Percentiles rank a stretch among this genome's conserved stretches.
Evolutionary conservation across 2,329 filamentous ascomycete species (phyloP).

Genomic region (Trichoderma asperellum): DNA sequence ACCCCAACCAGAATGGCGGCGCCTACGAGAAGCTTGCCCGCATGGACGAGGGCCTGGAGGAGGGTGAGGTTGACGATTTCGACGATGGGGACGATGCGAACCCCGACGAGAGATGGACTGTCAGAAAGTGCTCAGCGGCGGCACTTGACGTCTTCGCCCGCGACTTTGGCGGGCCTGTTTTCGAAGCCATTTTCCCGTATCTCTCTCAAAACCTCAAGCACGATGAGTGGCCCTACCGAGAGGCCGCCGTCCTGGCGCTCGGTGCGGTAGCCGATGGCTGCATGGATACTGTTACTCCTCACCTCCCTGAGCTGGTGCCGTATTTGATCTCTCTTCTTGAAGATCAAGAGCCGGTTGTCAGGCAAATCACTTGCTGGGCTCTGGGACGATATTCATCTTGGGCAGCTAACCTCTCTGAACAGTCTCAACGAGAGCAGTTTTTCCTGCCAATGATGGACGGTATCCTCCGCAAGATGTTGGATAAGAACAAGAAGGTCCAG

Average conservation of each 20-base stretch:
- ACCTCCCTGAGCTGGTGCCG: constrained; percentile 86
- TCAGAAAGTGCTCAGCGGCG: constrained; percentile 95
- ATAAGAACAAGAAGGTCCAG: constrained; percentile 96
- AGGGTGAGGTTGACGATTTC: constrained; percentile 82
- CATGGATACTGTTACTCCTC: constrained; percentile 84
- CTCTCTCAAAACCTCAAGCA: constrained; percentile 88
- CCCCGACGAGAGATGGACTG: constrained; percentile 90
- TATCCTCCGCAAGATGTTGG: constrained; percentile 90
- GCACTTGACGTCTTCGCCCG: constrained; percentile 92
- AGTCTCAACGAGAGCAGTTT: constrained; percentile 70
- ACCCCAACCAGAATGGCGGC: constrained; percentile 58
- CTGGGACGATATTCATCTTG: constrained; percentile 90
- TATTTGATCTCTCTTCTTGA: constrained; percentile 86
- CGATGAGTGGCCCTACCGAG: constrained; percentile 85
- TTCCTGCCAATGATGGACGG: constrained; percentile 98
- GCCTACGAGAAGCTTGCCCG: constrained; percentile 58
- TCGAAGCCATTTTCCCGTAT: constrained; percentile 90
- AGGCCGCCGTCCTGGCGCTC: constrained; percentile 90
- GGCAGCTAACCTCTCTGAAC: constrained; percentile 76
- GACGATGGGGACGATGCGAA: constrained; percentile 77
- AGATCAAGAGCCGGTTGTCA: constrained; percentile 85
- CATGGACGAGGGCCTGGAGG: constrained; percentile 78
- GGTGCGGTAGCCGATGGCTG: constrained; percentile 96
- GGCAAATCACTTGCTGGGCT: constrained; percentile 98
- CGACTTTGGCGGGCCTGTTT: constrained; percentile 86